phyloP scores from a whole-genome alignment of 176 grass and related monocot genomes.

The Triticum dicoccoides region DNA sequence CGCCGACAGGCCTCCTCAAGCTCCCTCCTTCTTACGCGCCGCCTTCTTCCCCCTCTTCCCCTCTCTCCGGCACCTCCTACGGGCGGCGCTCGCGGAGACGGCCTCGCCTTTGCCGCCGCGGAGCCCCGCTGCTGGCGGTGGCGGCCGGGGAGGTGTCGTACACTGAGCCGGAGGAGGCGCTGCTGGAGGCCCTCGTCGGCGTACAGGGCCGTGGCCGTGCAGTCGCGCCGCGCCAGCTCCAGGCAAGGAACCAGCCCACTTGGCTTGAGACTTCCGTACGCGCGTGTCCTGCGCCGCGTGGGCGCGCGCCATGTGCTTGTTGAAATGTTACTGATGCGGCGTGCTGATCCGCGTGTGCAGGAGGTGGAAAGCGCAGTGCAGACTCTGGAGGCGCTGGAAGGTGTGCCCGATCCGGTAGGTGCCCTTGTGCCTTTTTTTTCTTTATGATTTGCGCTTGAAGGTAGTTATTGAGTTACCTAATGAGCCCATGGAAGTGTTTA shows the following conservation, averaged over 20 bases:
- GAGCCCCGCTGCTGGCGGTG: conserved; percentile 15
- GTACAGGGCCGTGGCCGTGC: conserved; percentile 76
- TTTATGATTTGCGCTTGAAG: background rate
- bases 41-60: background rate
- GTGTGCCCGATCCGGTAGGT: conserved; percentile 73
- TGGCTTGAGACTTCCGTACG: background rate
- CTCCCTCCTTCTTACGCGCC: background rate
- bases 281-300: background rate
- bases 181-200: conserved; percentile 80
- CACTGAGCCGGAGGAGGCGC: conserved; percentile 48
- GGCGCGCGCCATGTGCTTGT: background rate
- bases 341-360: conserved; percentile 16
- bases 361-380: conserved; percentile 71
- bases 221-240: conserved; percentile 60
- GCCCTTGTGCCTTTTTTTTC: background rate
- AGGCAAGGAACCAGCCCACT: conserved; percentile 32
- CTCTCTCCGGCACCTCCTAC: background rate
- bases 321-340: conserved; percentile 13
- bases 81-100: background rate
- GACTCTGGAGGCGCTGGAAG: conserved; percentile 58
- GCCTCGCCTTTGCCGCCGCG: background rate
- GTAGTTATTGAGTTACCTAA: background rate
- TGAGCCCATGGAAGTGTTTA: background rate
- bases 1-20: background rate
- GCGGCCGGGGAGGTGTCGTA: conserved; percentile 19